Evolutionary conservation across 2,329 filamentous ascomycete species (phyloP).

Genomic region (Pestalotiopsis sp.): DNA sequence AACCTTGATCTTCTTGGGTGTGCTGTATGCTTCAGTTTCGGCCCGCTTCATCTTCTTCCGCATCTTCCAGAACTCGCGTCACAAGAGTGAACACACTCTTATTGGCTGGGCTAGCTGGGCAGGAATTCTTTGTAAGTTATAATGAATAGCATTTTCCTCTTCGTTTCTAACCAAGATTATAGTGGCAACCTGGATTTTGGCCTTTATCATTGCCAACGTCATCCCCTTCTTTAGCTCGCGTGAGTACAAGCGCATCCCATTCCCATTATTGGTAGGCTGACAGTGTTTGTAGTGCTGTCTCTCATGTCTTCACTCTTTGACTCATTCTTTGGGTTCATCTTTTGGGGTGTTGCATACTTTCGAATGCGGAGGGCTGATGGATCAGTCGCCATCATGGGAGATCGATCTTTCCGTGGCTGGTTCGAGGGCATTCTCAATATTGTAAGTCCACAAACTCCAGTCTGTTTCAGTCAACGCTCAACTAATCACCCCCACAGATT

Average conservation of each 20-base stretch:
- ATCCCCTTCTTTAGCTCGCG: conserved; percentile 90
- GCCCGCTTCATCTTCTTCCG: conserved; percentile 93
- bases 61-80: conserved; percentile 76
- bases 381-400: conserved; percentile 52
- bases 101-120: conserved; percentile 82
- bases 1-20: conserved; percentile 88
- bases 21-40: conserved; percentile 87
- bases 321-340: conserved; percentile 94
- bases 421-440: conserved; percentile 69
- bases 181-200: conserved; percentile 77
- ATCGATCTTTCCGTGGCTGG: conserved; percentile 54
- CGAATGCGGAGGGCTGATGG: conserved; percentile 72
- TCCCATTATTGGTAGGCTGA: conserved; percentile 25
- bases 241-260: conserved; percentile 36
- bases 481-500: conserved; percentile 26
- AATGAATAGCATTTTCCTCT: conserved; percentile 10
- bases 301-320: conserved; percentile 89
- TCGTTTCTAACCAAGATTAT: conserved; percentile 16
- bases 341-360: conserved; percentile 84
- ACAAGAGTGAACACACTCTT: conserved; percentile 80
- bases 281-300: conserved; percentile 51
- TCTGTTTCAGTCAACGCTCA: not conserved
- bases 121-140: conserved; percentile 62
- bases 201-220: conserved; percentile 89
- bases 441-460: not conserved